phyloP scores from a whole-genome alignment of 768 basidiomycete species.

The Amanita molliuscula region DNA sequence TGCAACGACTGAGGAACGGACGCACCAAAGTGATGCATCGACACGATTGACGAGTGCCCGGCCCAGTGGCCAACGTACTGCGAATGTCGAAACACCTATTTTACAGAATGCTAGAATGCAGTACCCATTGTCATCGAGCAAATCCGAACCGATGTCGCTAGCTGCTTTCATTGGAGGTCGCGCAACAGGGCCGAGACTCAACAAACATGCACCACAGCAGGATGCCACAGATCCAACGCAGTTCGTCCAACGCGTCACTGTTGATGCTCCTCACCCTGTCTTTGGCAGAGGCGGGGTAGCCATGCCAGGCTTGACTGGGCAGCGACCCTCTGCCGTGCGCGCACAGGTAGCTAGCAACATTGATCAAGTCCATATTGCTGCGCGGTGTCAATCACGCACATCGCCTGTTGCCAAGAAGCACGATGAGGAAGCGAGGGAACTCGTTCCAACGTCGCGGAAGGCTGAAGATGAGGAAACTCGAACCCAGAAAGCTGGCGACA shows the following conservation, averaged over 20 bases:
- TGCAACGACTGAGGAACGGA: neutral
- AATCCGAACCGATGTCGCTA: conserved; percentile 51
- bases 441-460: conserved; percentile 25
- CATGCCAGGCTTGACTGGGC: conserved; percentile 56
- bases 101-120: conserved; percentile 14
- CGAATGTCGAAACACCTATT: conserved; percentile 12
- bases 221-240: conserved; percentile 56
- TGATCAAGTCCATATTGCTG: neutral
- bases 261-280: conserved; percentile 54
- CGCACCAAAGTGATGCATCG: neutral
- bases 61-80: neutral
- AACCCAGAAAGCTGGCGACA: conserved; percentile 24
- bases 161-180: conserved; percentile 77
- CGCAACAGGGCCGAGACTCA: conserved; percentile 66
- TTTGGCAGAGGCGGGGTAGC: conserved; percentile 70
- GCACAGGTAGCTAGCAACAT: neutral
- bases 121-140: conserved; percentile 14
- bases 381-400: conserved; percentile 16
- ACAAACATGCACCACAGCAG: conserved; percentile 60
- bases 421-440: conserved; percentile 29
- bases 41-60: neutral
- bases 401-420: conserved; percentile 22
- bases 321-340: conserved; percentile 6
- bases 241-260: conserved; percentile 50
- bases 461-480: conserved; percentile 16